phyloP scores from a whole-genome alignment of 805 yeast genomes.

The Yarrowia yakushimensis region DNA sequence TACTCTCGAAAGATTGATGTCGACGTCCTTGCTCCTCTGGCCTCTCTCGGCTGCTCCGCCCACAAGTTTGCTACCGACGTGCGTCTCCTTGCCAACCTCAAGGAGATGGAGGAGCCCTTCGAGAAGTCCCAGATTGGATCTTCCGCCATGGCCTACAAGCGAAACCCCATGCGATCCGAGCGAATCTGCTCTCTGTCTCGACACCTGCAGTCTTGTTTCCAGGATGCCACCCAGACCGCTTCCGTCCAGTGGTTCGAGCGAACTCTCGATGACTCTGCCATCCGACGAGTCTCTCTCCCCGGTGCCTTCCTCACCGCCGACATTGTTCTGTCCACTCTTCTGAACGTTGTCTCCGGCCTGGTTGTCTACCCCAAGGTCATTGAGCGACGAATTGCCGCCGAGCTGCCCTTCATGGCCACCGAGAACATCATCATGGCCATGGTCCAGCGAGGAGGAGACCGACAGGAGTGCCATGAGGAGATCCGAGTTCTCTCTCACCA shows the following conservation, averaged over 20 bases:
- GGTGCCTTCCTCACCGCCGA: conserved; percentile 96
- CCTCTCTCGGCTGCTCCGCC: conserved; percentile 92
- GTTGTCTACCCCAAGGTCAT: conserved; percentile 99
- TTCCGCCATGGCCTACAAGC: conserved; percentile 97
- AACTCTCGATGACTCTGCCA: conserved; percentile 96
- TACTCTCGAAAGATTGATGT: conserved; percentile 97
- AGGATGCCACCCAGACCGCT: conserved; percentile 93
- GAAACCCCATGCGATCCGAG: conserved; percentile 99
- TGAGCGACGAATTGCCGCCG: conserved; percentile 90
- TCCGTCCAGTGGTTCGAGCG: conserved; percentile 99
- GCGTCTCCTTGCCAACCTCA: conserved; percentile 90
- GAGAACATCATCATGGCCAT: conserved; percentile 99
- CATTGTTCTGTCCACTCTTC: conserved; percentile 80
- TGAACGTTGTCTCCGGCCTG: conserved; percentile 89
- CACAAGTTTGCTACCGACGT: conserved; percentile 98
- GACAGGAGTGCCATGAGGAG: conserved; percentile 98
- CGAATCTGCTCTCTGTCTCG: conserved; percentile 98
- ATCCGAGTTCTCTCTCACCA: conserved; percentile 95
- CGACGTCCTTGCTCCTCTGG: conserved; percentile 86
- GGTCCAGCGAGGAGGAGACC: conserved; percentile 96
- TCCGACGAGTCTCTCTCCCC: conserved; percentile 93
- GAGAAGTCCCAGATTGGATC: conserved; percentile 99
- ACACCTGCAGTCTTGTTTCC: conserved; percentile 87
- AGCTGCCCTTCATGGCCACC: conserved; percentile 98
- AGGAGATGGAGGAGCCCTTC: conserved; percentile 97